Base-by-base conservation (phyloP, 2,329 filamentous ascomycete species). In the Trichoderma oligosporum region DNA sequence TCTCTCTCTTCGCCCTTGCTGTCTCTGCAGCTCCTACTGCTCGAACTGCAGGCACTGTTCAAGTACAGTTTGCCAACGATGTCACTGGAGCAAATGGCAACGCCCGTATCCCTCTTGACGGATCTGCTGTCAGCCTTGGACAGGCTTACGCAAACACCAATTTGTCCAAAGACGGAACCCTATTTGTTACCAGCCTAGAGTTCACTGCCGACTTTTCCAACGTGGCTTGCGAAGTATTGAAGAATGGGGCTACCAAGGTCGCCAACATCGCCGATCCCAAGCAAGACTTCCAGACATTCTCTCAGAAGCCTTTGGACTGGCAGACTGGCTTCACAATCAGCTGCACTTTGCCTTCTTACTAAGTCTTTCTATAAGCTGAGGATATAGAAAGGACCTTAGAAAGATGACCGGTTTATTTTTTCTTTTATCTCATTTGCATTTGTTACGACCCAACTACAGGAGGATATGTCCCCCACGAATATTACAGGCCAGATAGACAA, bases 61-160 rank as follows among this genome's bases (percentile, higher is more conserved):
- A 46, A 38, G 52, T 55, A 7, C 52, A 55, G 24, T 55, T 55
- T 38, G 41, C 52, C 22, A 55, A 55, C 41, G 52, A 55, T n/a
- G 22, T 46, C 31, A 38, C 41, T 16, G 52, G 52, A 46, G 52
- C 52, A 46, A 55, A 55, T 8, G 52, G 52, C 52, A 55, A 55
- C 4, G 52, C 52, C 8, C 18, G 14, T 5, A 55, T 55, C 41
- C 52, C 52, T 11, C 39, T 45, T 27, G 31, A 54, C 8, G 51
- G 51, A 18, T 20, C n/a, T 25, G 22, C 22, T 20, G 41, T 54
- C 2, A 27, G 24, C 22, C 31, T 54, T 36, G 51, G 51, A 36
- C n/a, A 45, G 22, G 51, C 51, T 35, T 54, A 45, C 16, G 51
- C 14, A 35, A 8, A 38, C 31, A 45, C 51, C 31, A 45, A 54